A percentile compares a stretch with the other conserved stretches of the same genome.
Conservation (phyloP, 305 asterid species). For the Petunia hybrid region DNA sequence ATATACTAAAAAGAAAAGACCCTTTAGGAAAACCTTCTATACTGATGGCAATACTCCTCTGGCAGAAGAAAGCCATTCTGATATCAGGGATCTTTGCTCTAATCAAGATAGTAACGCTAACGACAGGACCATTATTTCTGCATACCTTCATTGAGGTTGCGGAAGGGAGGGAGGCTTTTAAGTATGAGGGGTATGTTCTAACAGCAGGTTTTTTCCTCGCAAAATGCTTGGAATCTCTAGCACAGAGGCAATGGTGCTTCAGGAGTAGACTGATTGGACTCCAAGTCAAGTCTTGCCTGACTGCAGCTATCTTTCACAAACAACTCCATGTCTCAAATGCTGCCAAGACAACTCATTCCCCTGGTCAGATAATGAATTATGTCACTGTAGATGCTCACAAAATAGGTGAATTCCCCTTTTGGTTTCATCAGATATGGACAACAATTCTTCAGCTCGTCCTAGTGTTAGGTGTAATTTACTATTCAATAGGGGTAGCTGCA, state of each 20-base stretch:
- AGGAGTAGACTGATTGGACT: slow-evolving; percentile 28
- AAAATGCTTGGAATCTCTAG: slow-evolving; percentile 34
- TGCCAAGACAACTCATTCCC: slow-evolving; percentile 31
- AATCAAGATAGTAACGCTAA: not conserved
- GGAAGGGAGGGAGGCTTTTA: slow-evolving; percentile 23
- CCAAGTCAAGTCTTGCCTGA: slow-evolving; percentile 11
- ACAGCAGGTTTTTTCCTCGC: slow-evolving; percentile 19
- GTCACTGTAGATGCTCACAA: slow-evolving; percentile 39
- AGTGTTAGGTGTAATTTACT: slow-evolving; percentile 22
- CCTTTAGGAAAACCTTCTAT: not conserved
- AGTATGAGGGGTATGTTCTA: slow-evolving; percentile 29
- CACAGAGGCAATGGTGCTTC: slow-evolving; percentile 37
- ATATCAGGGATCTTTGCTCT: slow-evolving; percentile 31
- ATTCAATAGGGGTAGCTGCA: slow-evolving; percentile 35
- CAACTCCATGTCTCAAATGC: slow-evolving; percentile 29
- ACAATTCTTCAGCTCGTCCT: slow-evolving; percentile 32
- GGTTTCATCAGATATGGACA: slow-evolving; percentile 40
- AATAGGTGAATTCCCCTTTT: slow-evolving; percentile 35
- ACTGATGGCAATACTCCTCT: not conserved
- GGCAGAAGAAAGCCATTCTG: slow-evolving; percentile 18
- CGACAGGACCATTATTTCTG: slow-evolving; percentile 33
- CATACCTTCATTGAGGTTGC: slow-evolving; percentile 34
- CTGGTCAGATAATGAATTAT: slow-evolving; percentile 39
- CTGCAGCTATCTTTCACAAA: slow-evolving; percentile 34
- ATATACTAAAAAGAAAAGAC: not conserved